Evolutionary conservation across 2,329 filamentous ascomycete genomes (phyloP), one percentile per base, ranked within the genome.

Genomic region (Lachnellula cervina): DNA sequence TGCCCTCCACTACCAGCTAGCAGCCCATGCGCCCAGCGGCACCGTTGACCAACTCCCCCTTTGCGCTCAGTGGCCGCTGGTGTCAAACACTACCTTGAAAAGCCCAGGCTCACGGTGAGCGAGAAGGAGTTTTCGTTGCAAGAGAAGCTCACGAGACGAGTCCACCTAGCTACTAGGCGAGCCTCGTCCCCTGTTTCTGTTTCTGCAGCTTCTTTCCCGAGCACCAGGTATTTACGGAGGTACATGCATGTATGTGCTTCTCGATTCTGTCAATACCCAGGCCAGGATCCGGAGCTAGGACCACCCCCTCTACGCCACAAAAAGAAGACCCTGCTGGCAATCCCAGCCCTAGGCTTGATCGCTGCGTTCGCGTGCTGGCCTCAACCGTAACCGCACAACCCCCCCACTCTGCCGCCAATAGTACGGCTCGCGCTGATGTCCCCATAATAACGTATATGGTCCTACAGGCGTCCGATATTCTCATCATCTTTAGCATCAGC

Each of bases 391-490:
- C 35, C 54, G 38, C 54, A 35, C 49, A 35, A 42, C 23, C 25
- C 35, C 46, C 37, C 54, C 28, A 38, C 28, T 45, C 28, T 28
- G 52, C n/a, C 28, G 28, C 37, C 40, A 40, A 42, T 43, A 38
- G 43, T 46, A 37, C 37, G 37, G 43, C 28, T 40, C 53, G 32
- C 50, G 49, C 25, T 25, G 38, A 55, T 44, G 28, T 32, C 19
- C 40, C 40, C 35, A 52, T 56, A 45, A 49, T 49, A 46, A 28
- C 32, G 38, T 57, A 57, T 57, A 57, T 54, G 46, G 55, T 57
- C 51, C 51, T 43, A 42, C 51, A 37, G 47, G 42, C 51, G 32
- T 57, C 55, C 47, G 49, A 56, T 56, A 45, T 56, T 51, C 38
- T 25, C 44, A 40, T 44, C 49, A n/a, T n/a, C 17, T 17, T 7